Evolutionary conservation across 148 eudicot genomes (phyloP).

Genomic region (Rhododendron ferrugineum): DNA sequence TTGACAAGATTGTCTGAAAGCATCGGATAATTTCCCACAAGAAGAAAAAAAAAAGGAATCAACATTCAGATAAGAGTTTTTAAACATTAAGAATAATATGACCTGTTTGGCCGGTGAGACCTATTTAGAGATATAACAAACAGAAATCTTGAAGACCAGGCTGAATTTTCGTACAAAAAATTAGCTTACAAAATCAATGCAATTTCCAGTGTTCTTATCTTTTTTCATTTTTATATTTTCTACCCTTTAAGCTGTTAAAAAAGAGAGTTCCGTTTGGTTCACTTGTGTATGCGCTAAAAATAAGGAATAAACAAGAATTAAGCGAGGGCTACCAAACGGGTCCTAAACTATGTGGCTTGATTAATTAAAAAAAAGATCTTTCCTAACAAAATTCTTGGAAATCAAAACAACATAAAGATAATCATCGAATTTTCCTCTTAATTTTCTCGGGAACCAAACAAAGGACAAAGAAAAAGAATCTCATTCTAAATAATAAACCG

Average conservation of each 20-base stretch:
- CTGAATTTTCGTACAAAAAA: background rate
- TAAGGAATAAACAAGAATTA: background rate
- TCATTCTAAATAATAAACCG: background rate
- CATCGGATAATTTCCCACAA: background rate
- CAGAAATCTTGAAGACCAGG: background rate
- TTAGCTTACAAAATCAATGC: background rate
- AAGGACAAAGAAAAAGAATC: background rate
- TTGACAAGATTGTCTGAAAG: background rate
- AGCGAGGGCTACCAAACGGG: background rate
- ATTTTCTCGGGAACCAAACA: conserved; percentile 12
- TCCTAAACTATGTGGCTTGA: background rate
- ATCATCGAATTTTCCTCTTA: background rate
- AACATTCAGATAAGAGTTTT: background rate
- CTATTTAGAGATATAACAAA: background rate
- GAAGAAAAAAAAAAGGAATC: background rate
- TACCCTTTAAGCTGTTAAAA: background rate
- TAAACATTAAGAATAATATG: background rate
- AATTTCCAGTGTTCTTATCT: background rate
- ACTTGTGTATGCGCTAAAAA: background rate
- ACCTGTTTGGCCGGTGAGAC: conserved; percentile 10
- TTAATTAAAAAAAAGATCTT: background rate
- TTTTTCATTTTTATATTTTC: background rate
- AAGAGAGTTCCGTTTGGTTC: background rate
- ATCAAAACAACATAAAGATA: background rate
- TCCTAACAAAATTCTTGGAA: background rate